phyloP scores from a whole-genome alignment of 148 eudicot species.

The Heliosperma pusillum region DNA sequence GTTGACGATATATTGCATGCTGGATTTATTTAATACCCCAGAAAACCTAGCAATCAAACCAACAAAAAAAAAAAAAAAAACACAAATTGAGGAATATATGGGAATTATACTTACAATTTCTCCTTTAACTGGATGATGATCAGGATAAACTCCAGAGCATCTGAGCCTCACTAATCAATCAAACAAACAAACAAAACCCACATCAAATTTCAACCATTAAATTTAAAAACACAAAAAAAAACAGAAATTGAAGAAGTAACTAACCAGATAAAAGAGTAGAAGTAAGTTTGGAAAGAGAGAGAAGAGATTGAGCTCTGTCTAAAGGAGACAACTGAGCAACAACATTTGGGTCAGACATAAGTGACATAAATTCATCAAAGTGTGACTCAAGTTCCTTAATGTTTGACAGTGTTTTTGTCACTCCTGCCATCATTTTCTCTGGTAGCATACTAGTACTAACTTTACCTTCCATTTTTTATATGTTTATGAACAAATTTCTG shows the following conservation, averaged over 20 bases:
- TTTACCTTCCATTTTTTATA: slow-evolving; percentile 22
- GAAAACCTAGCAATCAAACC: background rate
- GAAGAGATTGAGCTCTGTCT: slow-evolving; percentile 70
- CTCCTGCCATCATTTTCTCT: slow-evolving; percentile 52
- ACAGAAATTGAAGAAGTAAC: background rate
- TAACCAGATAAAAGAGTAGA: slow-evolving; percentile 67
- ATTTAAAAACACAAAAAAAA: slow-evolving; percentile 4
- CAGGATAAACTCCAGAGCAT: slow-evolving; percentile 75
- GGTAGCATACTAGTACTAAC: slow-evolving; percentile 36
- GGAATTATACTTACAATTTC: slow-evolving; percentile 55
- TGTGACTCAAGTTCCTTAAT: slow-evolving; percentile 41
- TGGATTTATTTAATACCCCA: background rate
- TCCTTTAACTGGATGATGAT: slow-evolving; percentile 73
- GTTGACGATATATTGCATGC: background rate
- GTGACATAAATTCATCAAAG: slow-evolving; percentile 54
- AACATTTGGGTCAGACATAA: slow-evolving; percentile 47
- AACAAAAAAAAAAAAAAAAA: too few species aligned
- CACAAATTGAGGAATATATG: background rate
- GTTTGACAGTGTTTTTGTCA: slow-evolving; percentile 50
- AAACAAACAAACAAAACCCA: slow-evolving; percentile 16
- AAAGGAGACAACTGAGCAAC: slow-evolving; percentile 62
- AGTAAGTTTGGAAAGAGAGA: slow-evolving; percentile 60
- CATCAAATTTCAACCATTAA: background rate
- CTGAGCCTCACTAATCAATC: slow-evolving; percentile 73
- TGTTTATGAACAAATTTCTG: background rate